Conservation (phyloP, 148 eudicot genomes). For the Camellia granthamiana region DNA sequence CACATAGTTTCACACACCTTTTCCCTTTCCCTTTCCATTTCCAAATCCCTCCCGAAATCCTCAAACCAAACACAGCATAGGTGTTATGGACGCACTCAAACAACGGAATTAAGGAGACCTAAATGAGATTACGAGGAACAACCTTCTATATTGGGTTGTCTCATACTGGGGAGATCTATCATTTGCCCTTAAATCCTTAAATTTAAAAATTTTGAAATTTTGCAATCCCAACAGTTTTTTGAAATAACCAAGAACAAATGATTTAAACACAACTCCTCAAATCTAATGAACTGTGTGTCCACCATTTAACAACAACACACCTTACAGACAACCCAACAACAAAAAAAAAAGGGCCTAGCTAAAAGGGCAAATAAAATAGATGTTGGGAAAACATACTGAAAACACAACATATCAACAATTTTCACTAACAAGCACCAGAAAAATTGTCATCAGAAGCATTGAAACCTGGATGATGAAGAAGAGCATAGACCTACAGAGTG, state of each 20-base stretch:
- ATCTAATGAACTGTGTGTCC: not conserved
- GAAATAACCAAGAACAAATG: not conserved
- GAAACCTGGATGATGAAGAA: not conserved
- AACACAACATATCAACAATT: constrained; percentile 1
- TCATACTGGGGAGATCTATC: too few species aligned
- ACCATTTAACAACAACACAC: not conserved
- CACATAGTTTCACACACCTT: too few species aligned
- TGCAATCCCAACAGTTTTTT: too few species aligned
- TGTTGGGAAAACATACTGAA: not conserved
- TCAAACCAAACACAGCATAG: too few species aligned
- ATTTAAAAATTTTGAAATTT: too few species aligned
- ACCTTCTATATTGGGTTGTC: too few species aligned
- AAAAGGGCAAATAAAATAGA: not conserved
- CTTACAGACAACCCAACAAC: not conserved
- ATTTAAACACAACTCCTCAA: not conserved
- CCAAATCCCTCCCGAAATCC: too few species aligned
- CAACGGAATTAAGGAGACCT: too few species aligned
- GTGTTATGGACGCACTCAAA: too few species aligned
- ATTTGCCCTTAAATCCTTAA: too few species aligned
- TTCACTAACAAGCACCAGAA: constrained; percentile 9
- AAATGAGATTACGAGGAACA: too few species aligned
- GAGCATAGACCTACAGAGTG: not conserved
- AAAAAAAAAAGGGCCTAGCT: not conserved
- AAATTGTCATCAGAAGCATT: not conserved
- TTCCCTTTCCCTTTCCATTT: too few species aligned